phyloP scores from a whole-genome alignment of 345 rosid genomes.

The Citrus sp. region DNA sequence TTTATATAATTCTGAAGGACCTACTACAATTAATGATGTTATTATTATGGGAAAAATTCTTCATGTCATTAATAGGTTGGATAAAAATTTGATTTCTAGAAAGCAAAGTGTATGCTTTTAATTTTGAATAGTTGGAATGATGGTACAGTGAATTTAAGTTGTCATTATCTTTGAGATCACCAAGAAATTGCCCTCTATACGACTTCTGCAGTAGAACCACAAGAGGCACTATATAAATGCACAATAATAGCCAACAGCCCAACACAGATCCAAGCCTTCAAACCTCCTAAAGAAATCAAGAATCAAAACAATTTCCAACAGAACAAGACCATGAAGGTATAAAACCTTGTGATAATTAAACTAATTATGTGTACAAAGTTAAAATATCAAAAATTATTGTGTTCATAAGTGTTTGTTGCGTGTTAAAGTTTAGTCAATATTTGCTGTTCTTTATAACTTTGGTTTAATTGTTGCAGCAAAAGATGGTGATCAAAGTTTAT shows the following conservation, averaged over 20 bases:
- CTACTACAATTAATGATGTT: too few species aligned
- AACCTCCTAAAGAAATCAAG: neutral
- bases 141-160: neutral
- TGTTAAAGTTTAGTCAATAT: neutral
- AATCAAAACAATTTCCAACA: neutral
- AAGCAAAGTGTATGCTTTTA: neutral
- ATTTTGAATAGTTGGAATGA: neutral
- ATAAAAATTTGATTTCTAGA: too few species aligned
- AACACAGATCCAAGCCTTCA: neutral
- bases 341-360: neutral
- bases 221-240: neutral
- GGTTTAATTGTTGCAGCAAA: neutral
- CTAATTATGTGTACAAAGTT: neutral
- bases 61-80: neutral
- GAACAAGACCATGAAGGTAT: neutral
- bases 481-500: neutral
- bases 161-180: neutral
- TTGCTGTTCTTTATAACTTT: neutral
- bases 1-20: neutral
- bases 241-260: neutral
- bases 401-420: neutral
- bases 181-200: neutral
- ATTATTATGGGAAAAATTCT: neutral
- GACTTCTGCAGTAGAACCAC: neutral
- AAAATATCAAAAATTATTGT: neutral